phyloP scores from a whole-genome alignment of 2,329 filamentous ascomycete genomes.

The Pseudocercospora pini-densiflorae region DNA sequence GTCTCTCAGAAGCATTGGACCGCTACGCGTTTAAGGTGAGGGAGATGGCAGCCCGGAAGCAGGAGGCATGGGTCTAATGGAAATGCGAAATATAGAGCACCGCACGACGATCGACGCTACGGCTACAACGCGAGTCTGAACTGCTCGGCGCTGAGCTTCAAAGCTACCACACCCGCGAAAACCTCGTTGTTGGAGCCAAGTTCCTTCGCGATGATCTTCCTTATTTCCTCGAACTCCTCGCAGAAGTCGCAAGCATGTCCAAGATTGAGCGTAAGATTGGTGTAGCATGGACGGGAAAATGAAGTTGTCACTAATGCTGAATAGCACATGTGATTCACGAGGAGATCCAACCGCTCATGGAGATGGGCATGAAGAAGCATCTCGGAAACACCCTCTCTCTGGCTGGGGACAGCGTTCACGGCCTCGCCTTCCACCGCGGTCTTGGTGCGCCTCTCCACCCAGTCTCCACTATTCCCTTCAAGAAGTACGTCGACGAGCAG shows the following conservation, averaged over 20 bases:
- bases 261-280: constrained; percentile 71
- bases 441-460: constrained; percentile 81
- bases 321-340: constrained; percentile 89
- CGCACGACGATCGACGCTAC: constrained; percentile 81
- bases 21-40: constrained; percentile 96
- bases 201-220: constrained; percentile 95
- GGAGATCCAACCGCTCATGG: constrained; percentile 78
- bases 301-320: constrained; percentile 25
- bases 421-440: constrained; percentile 88
- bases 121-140: constrained; percentile 93
- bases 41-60: constrained; percentile 4
- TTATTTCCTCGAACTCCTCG: constrained; percentile 95
- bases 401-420: constrained; percentile 84
- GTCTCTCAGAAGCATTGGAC: constrained; percentile 86
- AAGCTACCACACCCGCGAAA: constrained; percentile 90
- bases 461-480: constrained; percentile 70
- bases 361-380: constrained; percentile 75
- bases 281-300: constrained; percentile 5
- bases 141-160: constrained; percentile 89
- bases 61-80: constrained; percentile 25
- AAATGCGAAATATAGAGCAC: constrained; percentile 67
- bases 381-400: constrained; percentile 67
- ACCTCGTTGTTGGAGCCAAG: constrained; percentile 87
- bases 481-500: constrained; percentile 79
- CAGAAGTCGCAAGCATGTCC: constrained; percentile 86